Conservation (phyloP, 2,329 filamentous ascomycete genomes). For the Didymella pinodella region DNA sequence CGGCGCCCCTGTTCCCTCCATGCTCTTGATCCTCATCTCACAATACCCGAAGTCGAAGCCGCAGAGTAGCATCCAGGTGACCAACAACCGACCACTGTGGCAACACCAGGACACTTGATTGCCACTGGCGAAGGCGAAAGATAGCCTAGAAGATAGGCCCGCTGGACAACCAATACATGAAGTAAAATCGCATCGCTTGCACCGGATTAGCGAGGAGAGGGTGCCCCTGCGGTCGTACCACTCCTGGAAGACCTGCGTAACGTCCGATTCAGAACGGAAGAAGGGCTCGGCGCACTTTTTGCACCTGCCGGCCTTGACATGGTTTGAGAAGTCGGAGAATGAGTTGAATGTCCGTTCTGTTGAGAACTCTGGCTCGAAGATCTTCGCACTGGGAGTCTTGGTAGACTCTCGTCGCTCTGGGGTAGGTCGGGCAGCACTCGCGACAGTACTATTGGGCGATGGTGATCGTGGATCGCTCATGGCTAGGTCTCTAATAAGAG, state of each 20-base stretch:
- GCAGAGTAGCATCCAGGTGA: constrained; percentile 51
- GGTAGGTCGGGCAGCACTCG: background rate
- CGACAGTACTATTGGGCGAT: background rate
- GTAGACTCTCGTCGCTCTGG: background rate
- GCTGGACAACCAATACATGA: constrained; percentile 32
- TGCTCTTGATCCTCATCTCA: constrained; percentile 21
- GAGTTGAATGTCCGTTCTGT: constrained; percentile 9
- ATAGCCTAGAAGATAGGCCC: constrained; percentile 6
- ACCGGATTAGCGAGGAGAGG: constrained; percentile 27
- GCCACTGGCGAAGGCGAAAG: constrained; percentile 8
- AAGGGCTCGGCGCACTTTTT: constrained; percentile 18
- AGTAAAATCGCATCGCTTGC: constrained; percentile 25
- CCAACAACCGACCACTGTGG: constrained; percentile 39
- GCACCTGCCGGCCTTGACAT: constrained; percentile 26
- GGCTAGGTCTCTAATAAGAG: background rate
- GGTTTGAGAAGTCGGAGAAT: constrained; percentile 22
- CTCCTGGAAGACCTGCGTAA: constrained; percentile 23
- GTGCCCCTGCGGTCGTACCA: constrained; percentile 23
- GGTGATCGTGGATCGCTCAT: background rate
- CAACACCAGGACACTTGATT: constrained; percentile 48
- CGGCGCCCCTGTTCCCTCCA: constrained; percentile 18
- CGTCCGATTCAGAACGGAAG: constrained; percentile 22
- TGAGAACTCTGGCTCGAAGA: constrained; percentile 7
- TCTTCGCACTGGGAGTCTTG: background rate
- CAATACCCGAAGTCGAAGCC: constrained; percentile 43